Percentiles rank a stretch among this genome's conserved stretches.
These are phyloP conservation scores for Haplosporangium sp. DNA, from an alignment of 371 early-diverging fungal genomes.

Conservation along the genomic window DNA sequence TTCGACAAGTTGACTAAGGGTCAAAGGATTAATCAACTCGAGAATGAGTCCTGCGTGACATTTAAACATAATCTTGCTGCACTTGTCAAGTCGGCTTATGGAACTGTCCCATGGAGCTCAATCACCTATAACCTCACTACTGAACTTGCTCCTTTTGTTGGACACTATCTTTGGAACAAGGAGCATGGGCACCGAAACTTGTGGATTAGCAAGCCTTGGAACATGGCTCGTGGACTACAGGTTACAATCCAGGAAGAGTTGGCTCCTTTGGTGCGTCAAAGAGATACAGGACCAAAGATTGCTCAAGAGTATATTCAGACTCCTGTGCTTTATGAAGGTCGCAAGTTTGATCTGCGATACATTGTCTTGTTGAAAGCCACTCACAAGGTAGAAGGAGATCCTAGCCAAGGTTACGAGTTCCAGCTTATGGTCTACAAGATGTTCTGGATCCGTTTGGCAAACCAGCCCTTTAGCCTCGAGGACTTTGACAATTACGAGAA, in stretches of 20 bases:
- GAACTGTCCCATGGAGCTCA: constrained; percentile 62
- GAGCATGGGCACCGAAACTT: constrained; percentile 58
- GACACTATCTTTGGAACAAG: constrained; percentile 60
- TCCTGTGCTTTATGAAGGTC: constrained; percentile 70
- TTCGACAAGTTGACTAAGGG: constrained; percentile 62
- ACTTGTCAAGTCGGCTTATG: constrained; percentile 65
- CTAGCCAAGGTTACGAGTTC: constrained; percentile 55
- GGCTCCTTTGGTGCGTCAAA: constrained; percentile 62
- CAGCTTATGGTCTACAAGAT: constrained; percentile 65
- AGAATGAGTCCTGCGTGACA: constrained; percentile 65
- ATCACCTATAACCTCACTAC: constrained; percentile 64
- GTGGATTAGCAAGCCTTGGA: constrained; percentile 71
- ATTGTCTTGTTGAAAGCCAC: constrained; percentile 65
- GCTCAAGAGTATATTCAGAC: constrained; percentile 64
- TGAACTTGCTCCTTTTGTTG: constrained; percentile 63
- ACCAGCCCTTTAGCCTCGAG: constrained; percentile 58
- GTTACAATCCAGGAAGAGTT: constrained; percentile 60
- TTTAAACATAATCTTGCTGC: constrained; percentile 64
- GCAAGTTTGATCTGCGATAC: constrained; percentile 70
- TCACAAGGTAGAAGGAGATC: constrained; percentile 46
- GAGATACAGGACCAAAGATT: constrained; percentile 66
- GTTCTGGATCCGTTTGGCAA: constrained; percentile 73
- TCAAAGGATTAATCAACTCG: constrained; percentile 66
- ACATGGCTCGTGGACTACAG: constrained; percentile 66
- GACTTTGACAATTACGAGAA: constrained; percentile 68